Conservation (phyloP, 371 early-diverging fungal species). For the Circinella umbellata region DNA sequence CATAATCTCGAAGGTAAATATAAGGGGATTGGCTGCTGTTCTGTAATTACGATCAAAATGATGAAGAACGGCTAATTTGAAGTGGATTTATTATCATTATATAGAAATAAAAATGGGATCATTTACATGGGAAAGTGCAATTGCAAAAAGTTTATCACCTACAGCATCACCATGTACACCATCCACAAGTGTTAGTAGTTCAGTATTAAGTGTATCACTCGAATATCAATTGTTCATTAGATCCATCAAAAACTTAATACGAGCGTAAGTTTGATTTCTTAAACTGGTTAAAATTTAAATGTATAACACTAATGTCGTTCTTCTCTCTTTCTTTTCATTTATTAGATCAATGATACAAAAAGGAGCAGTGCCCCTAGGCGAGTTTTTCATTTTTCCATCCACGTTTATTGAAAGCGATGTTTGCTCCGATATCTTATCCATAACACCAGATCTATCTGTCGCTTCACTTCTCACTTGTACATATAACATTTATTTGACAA, state of each 20-base stretch:
- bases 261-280: conserved; percentile 29
- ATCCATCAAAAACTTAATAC: conserved; percentile 39
- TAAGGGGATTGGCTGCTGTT: background rate
- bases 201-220: conserved; percentile 36
- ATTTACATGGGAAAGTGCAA: conserved; percentile 52
- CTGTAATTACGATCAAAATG: background rate
- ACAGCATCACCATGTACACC: conserved; percentile 41
- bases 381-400: conserved; percentile 41
- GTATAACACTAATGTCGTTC: too few species aligned
- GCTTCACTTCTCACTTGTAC: conserved; percentile 29
- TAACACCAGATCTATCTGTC: conserved; percentile 6
- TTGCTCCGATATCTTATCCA: background rate
- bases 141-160: conserved; percentile 31
- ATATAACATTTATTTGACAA: conserved; percentile 47
- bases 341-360: conserved; percentile 41
- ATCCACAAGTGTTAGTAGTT: conserved; percentile 17
- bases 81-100: background rate
- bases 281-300: too few species aligned
- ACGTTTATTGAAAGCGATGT: conserved; percentile 5
- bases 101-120: conserved; percentile 49
- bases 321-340: background rate
- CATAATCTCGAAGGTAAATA: conserved; percentile 43
- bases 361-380: conserved; percentile 48
- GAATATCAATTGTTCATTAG: conserved; percentile 48
- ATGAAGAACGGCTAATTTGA: background rate